Conservation (phyloP, 75 land plant genomes). For the Cupressus sempervirens region DNA sequence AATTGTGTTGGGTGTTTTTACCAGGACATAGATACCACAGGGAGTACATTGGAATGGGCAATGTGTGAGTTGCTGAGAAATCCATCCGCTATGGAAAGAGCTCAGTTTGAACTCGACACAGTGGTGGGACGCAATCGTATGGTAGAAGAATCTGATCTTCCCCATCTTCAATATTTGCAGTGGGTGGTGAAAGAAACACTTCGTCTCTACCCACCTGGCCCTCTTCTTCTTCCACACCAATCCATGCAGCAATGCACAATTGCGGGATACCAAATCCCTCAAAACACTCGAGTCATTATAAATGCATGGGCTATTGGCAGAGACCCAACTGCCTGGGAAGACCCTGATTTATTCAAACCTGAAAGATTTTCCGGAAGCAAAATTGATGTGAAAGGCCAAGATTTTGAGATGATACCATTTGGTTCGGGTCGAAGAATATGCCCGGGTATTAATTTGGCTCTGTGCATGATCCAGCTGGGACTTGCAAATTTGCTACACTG, state of each 20-base stretch:
- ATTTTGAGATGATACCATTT: constrained; percentile 12
- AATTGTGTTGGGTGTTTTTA: no score
- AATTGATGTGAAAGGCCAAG: constrained; percentile 7
- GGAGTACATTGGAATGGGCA: constrained; percentile 14
- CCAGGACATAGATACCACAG: constrained; percentile 9
- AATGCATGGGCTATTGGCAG: constrained; percentile 19
- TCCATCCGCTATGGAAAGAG: not conserved
- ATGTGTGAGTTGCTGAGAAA: constrained; percentile 10
- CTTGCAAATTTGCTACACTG: not conserved
- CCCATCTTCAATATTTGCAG: constrained; percentile 6
- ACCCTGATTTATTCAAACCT: constrained; percentile 3
- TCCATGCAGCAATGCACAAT: not conserved
- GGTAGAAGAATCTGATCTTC: constrained; percentile 14
- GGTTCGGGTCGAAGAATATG: constrained; percentile 10
- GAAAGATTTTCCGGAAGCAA: constrained; percentile 12
- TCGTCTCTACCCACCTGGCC: constrained; percentile 12
- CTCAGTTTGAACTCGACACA: not conserved
- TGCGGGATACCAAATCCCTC: not conserved
- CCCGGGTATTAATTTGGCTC: not conserved
- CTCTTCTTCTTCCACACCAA: constrained; percentile 10
- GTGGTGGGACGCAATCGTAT: not conserved
- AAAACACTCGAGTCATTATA: constrained; percentile 5
- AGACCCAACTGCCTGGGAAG: constrained; percentile 7
- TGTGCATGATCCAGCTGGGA: not conserved
- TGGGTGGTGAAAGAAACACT: constrained; percentile 19